phyloP scores from a whole-genome alignment of 2,329 filamentous ascomycete genomes.

The Fusarium sp. region DNA sequence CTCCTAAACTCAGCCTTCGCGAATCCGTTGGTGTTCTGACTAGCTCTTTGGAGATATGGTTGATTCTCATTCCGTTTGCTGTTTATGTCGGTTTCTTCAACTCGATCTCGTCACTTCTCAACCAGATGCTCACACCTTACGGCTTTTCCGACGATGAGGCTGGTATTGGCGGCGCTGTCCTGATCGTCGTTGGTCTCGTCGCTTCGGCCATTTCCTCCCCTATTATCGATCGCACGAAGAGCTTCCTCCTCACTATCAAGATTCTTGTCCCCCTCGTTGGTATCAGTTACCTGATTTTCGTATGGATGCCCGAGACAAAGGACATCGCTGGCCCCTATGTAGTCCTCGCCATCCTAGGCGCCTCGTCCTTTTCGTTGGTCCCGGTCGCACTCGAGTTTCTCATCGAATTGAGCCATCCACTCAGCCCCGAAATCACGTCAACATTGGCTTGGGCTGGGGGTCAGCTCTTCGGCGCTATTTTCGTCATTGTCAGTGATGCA shows the following conservation, averaged over 20 bases:
- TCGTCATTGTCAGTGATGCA: conserved; percentile 85
- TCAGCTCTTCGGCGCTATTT: conserved; percentile 86
- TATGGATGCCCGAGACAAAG: conserved; percentile 78
- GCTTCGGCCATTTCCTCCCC: conserved; percentile 81
- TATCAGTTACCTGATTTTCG: conserved; percentile 79
- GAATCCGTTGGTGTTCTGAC: conserved; percentile 66
- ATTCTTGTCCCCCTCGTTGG: conserved; percentile 80
- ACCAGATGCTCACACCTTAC: conserved; percentile 90
- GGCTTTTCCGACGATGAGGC: conserved; percentile 86
- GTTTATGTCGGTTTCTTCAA: conserved; percentile 96
- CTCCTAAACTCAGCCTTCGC: conserved; percentile 66
- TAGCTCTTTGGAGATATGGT: conserved; percentile 78
- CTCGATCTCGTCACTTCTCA: conserved; percentile 86
- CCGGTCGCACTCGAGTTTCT: conserved; percentile 90
- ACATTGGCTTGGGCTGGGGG: conserved; percentile 89
- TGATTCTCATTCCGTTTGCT: conserved; percentile 83
- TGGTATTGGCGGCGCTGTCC: conserved; percentile 88
- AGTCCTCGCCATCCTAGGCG: conserved; percentile 82
- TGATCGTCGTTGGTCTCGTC: conserved; percentile 90
- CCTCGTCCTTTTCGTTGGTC: conserved; percentile 82
- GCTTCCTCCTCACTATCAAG: conserved; percentile 80
- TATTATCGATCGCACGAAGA: conserved; percentile 86
- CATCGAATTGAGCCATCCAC: conserved; percentile 87
- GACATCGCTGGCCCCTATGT: conserved; percentile 78
- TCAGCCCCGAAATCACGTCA: conserved; percentile 86